Conservation (phyloP, 371 early-diverging fungal genomes). For the Mortierella sp. region DNA sequence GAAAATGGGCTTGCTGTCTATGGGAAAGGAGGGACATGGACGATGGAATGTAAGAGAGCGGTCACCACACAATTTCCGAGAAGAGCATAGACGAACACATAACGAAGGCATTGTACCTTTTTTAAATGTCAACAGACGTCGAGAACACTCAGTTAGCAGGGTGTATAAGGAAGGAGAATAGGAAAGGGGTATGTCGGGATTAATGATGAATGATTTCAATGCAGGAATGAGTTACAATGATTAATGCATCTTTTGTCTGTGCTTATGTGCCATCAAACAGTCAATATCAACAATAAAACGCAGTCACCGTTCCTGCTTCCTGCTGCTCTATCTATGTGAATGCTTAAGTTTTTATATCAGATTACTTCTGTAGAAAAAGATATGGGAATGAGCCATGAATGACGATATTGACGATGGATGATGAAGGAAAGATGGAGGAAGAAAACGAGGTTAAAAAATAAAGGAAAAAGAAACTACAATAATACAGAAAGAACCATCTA, state of each 20-base stretch:
- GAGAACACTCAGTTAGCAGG: too few species aligned
- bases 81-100: too few species aligned
- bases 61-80: too few species aligned
- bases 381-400: too few species aligned
- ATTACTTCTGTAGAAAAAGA: too few species aligned
- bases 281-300: neutral
- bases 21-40: neutral
- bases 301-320: neutral
- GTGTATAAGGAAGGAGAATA: too few species aligned
- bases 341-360: too few species aligned
- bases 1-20: neutral
- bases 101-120: too few species aligned
- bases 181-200: too few species aligned
- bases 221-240: neutral
- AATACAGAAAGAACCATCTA: neutral
- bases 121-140: too few species aligned
- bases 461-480: neutral
- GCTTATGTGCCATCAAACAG: neutral
- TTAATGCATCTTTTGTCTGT: too few species aligned
- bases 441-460: neutral
- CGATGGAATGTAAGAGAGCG: too few species aligned
- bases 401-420: neutral
- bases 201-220: neutral
- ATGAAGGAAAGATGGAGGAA: neutral
- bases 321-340: neutral